Percentiles rank a stretch among this genome's conserved stretches.
phyloP scores from a whole-genome alignment of 2,329 filamentous ascomycete genomes.

The Xylaria sp. region DNA sequence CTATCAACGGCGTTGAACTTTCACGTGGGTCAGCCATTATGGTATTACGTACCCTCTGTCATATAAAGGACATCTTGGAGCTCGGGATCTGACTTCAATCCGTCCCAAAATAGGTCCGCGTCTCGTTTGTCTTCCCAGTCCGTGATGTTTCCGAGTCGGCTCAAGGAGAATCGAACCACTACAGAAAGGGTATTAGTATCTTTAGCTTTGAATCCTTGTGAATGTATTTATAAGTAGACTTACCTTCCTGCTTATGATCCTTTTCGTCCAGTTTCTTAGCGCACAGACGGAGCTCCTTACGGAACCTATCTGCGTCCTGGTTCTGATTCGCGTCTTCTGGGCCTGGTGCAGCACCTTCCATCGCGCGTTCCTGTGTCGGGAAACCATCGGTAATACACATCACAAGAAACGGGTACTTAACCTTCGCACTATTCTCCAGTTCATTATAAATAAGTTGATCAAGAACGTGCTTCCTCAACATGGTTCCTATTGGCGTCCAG shows the following conservation, averaged over 20 bases:
- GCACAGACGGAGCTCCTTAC: slow-evolving; percentile 31
- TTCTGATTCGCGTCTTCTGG: slow-evolving; percentile 24
- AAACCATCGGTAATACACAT: slow-evolving; percentile 37
- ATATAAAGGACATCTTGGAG: slow-evolving; percentile 32
- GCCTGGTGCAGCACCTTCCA: slow-evolving; percentile 10
- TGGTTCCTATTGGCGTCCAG: slow-evolving; percentile 37
- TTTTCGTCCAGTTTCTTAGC: slow-evolving; percentile 14
- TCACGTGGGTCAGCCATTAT: background rate
- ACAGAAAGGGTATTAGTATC: background rate
- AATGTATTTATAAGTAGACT: background rate
- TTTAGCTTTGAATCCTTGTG: background rate
- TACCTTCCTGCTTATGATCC: slow-evolving; percentile 32
- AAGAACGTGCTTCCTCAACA: slow-evolving; percentile 30
- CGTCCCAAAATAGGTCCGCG: slow-evolving; percentile 29
- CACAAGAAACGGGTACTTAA: slow-evolving; percentile 33
- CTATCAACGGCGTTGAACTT: background rate
- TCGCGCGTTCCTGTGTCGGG: slow-evolving; percentile 29
- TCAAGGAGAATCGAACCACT: slow-evolving; percentile 36
- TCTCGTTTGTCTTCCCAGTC: slow-evolving; percentile 28
- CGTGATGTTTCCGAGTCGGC: slow-evolving; percentile 34
- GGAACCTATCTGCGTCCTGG: slow-evolving; percentile 29
- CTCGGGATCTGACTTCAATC: slow-evolving; percentile 24
- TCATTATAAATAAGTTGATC: slow-evolving; percentile 35
- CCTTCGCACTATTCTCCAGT: background rate
- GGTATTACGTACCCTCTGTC: slow-evolving; percentile 24